Conservation (phyloP, 768 basidiomycete species). For the Termitomyces sp. region DNA sequence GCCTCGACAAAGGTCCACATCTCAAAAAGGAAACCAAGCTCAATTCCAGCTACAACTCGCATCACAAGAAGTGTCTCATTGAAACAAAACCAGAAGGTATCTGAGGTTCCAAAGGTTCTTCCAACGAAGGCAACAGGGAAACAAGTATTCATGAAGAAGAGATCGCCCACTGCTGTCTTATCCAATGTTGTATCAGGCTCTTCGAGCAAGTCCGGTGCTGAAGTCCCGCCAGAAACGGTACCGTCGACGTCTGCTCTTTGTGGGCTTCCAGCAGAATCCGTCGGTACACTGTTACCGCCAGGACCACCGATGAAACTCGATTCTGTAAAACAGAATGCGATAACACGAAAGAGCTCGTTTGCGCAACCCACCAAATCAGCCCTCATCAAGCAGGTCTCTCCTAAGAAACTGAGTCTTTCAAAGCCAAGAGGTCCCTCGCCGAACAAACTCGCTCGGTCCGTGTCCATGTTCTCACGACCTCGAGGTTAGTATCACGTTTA, state of each 20-base stretch:
- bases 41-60: conserved; percentile 18
- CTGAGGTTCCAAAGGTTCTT: conserved; percentile 5
- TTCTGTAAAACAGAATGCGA: conserved; percentile 13
- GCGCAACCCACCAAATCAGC: conserved; percentile 15
- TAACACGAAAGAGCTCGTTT: conserved; percentile 5
- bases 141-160: background rate
- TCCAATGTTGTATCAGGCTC: background rate
- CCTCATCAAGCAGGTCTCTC: conserved; percentile 15
- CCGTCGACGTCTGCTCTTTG: conserved; percentile 10
- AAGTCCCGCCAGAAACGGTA: conserved; percentile 6
- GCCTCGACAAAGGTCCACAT: conserved; percentile 11
- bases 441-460: conserved; percentile 24
- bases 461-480: conserved; percentile 22
- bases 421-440: conserved; percentile 24
- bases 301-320: conserved; percentile 28
- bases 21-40: conserved; percentile 18
- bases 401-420: conserved; percentile 5
- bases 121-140: background rate
- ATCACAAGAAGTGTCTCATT: conserved; percentile 31
- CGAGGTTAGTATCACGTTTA: conserved; percentile 19
- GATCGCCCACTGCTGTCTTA: background rate
- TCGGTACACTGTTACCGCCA: conserved; percentile 11
- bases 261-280: conserved; percentile 8
- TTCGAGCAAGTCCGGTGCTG: background rate
- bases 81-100: conserved; percentile 18